Evolutionary conservation across 768 basidiomycete genomes (phyloP).

Genomic region (Hericium erinaceus): DNA sequence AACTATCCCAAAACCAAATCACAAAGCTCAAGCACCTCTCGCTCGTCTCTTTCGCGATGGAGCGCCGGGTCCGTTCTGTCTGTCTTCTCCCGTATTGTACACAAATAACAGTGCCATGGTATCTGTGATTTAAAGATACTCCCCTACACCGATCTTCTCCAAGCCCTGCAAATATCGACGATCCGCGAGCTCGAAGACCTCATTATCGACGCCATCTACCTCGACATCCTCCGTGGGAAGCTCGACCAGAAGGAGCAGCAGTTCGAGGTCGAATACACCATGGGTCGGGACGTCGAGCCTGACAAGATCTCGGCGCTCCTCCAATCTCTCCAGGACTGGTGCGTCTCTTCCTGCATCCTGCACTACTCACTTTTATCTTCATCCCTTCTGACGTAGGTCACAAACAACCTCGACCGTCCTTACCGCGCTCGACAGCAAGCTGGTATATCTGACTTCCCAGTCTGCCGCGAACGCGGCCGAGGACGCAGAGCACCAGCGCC

Average conservation of each 20-base stretch:
- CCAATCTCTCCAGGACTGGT: constrained; percentile 61
- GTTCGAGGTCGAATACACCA: constrained; percentile 85
- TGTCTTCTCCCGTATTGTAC: neutral
- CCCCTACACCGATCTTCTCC: constrained; percentile 65
- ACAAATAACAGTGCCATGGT: neutral
- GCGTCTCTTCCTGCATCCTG: constrained; percentile 14
- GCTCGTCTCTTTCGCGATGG: constrained; percentile 73
- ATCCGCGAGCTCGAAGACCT: constrained; percentile 92
- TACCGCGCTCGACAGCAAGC: constrained; percentile 60
- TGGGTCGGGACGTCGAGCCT: constrained; percentile 86
- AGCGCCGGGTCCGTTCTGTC: constrained; percentile 53
- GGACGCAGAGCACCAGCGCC: constrained; percentile 48
- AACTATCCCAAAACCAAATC: constrained; percentile 62
- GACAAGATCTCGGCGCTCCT: constrained; percentile 55
- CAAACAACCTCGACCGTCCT: constrained; percentile 64
- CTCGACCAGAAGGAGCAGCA: constrained; percentile 89
- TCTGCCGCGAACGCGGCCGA: constrained; percentile 28
- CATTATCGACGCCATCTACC: constrained; percentile 94
- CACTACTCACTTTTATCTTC: neutral
- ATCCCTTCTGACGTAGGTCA: constrained; percentile 37
- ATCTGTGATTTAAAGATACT: constrained; percentile 47
- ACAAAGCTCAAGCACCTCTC: constrained; percentile 91
- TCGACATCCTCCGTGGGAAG: constrained; percentile 80
- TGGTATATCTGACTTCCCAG: constrained; percentile 43
- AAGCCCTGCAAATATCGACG: constrained; percentile 62